phyloP scores from a whole-genome alignment of 2,329 filamentous ascomycete genomes.

The Hymenoscyphus infarciens region DNA sequence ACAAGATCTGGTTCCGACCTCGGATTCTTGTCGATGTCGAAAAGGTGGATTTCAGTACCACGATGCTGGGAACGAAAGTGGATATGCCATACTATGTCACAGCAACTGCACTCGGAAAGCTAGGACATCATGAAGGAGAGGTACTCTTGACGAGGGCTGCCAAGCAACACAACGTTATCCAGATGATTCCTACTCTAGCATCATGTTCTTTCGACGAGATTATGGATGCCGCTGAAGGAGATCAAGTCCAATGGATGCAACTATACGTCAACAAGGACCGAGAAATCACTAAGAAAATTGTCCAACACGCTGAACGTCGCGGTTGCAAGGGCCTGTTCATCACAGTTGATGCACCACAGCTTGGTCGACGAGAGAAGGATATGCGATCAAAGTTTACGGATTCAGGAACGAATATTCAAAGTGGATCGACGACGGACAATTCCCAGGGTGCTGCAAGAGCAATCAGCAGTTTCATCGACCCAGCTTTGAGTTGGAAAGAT shows the following conservation, averaged over 20 bases:
- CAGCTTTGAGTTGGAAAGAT: slow-evolving; percentile 87
- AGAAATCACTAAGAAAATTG: slow-evolving; percentile 82
- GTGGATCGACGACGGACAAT: slow-evolving; percentile 71
- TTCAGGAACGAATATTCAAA: slow-evolving; percentile 77
- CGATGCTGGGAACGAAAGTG: slow-evolving; percentile 85
- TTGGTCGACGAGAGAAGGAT: slow-evolving; percentile 93
- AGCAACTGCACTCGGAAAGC: slow-evolving; percentile 90
- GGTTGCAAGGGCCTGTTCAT: slow-evolving; percentile 97
- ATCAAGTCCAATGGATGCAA: slow-evolving; percentile 94
- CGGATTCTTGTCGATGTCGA: slow-evolving; percentile 86
- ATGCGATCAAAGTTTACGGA: slow-evolving; percentile 93
- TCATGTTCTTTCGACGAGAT: slow-evolving; percentile 99
- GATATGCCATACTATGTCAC: slow-evolving; percentile 94
- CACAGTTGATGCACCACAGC: slow-evolving; percentile 94
- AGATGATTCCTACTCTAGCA: slow-evolving; percentile 97
- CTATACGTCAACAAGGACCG: slow-evolving; percentile 95
- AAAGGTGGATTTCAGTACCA: slow-evolving; percentile 80
- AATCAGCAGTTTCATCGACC: slow-evolving; percentile 96
- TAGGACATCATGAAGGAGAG: slow-evolving; percentile 91
- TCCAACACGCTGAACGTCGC: slow-evolving; percentile 84
- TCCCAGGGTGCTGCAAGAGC: slow-evolving; percentile 90
- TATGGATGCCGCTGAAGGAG: slow-evolving; percentile 72
- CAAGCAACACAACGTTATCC: slow-evolving; percentile 81
- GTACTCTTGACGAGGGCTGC: slow-evolving; percentile 84
- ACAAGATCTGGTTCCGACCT: slow-evolving; percentile 96